Conservation (phyloP, 2,329 filamentous ascomycete species). For the Chaetoscypha palmicola region DNA sequence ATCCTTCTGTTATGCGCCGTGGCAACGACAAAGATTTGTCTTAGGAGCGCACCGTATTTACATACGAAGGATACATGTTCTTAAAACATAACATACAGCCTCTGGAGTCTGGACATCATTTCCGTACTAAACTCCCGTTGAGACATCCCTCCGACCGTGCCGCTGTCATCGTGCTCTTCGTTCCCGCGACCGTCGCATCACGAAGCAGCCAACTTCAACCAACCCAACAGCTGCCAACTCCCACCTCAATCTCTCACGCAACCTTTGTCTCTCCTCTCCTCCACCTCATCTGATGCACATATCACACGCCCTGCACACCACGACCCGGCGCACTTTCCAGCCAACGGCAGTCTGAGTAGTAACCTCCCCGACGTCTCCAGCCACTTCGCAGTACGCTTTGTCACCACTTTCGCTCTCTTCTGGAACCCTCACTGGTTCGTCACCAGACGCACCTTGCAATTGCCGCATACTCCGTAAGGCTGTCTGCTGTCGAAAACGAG, state of each 20-base stretch:
- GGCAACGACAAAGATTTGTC: neutral
- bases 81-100: neutral
- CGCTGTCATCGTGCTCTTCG: neutral
- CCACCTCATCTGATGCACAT: neutral
- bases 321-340: neutral
- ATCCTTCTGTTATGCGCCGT: neutral
- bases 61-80: too few relatives aligned
- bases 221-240: too few relatives aligned
- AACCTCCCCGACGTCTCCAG: neutral
- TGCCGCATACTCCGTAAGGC: neutral
- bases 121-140: neutral
- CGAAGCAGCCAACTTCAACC: neutral
- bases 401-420: neutral
- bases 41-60: too few relatives aligned
- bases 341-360: neutral
- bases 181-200: neutral
- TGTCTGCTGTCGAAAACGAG: neutral
- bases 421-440: neutral
- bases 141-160: neutral
- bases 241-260: too few relatives aligned
- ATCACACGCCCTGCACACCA: neutral
- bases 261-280: neutral
- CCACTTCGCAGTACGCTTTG: neutral
- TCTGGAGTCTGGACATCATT: neutral
- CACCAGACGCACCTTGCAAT: neutral